Evolutionary conservation across 306 rosid genomes (phyloP), one percentile per base, ranked within the genome.

Genomic region (Cicer cuneatum): DNA sequence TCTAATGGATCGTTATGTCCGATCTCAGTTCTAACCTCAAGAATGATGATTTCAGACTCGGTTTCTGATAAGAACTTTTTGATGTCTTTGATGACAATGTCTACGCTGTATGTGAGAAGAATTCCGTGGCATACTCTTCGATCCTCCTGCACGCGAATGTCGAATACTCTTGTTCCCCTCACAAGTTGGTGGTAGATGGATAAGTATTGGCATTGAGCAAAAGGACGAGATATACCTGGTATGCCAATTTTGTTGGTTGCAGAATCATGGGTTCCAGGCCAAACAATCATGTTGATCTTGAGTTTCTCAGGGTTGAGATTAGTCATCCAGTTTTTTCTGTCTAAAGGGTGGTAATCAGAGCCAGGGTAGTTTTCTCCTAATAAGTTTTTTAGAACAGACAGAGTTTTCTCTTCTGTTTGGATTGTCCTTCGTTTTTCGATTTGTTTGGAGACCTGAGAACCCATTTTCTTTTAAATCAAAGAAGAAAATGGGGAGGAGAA

Each of bases 231-330:
- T 43, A 94, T 14, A 67, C 58, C 47, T 2, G 95, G 97, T 52
- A 94, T 7, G 16, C 98, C 98, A 56, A 94, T 92, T 61, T 54
- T 85, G 79, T 91, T 83, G 8, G 98, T 94, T 0, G 95, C 98
- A 37, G 98, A 94, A 83, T 94, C 96, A 68, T 94, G 98, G 2
- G 97, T 94, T 73, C 98, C 98, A 0, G 97, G 98, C 96, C 97
- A 94, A 5, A 94, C 87, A 6, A 94, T 87, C 82, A 86, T 71
- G 15, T 87, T 82, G 13, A 91, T 69, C 2, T 62, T 81, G 11
- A 90, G 39, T 18, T 84, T 90, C 8, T 91, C 95, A 0, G 93
- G 85, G 72, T 77, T 78, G 14, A 94, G 87, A 18, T 66, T 82
- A 0, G 80, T 54, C 98, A 94, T 91, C 98, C 98, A 94, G 12